Conservation (phyloP, 805 yeast species). For the Wickerhamiella occidentalis region DNA sequence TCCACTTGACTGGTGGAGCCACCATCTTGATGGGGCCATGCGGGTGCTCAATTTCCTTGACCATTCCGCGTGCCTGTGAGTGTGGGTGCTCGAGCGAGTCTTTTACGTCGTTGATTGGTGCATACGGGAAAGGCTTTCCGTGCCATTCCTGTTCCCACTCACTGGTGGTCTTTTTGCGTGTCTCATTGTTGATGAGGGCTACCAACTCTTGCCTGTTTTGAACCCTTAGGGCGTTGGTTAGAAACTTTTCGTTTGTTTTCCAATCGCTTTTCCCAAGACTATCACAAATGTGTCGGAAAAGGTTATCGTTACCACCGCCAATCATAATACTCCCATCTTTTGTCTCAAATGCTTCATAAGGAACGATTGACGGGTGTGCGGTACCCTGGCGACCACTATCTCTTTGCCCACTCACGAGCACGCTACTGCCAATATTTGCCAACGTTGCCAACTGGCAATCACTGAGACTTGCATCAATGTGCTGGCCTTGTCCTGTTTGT, state of each 20-base stretch:
- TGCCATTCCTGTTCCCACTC: conserved; percentile 30
- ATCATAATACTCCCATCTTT: conserved; percentile 30
- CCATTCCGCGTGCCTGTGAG: conserved; percentile 30
- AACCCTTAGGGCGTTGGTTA: conserved; percentile 31
- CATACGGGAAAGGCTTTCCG: conserved; percentile 29
- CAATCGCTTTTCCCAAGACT: conserved; percentile 29
- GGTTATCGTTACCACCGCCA: conserved; percentile 34
- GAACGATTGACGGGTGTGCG: conserved; percentile 33
- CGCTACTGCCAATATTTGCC: conserved; percentile 32
- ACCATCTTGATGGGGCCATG: conserved; percentile 29
- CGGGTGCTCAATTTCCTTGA: conserved; percentile 29
- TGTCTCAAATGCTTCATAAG: conserved; percentile 33
- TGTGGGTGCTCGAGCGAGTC: conserved; percentile 30
- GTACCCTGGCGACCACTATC: conserved; percentile 34
- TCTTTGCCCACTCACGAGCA: conserved; percentile 30
- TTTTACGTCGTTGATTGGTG: conserved; percentile 32
- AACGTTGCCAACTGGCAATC: conserved; percentile 33
- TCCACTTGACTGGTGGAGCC: conserved; percentile 31
- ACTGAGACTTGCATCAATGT: conserved; percentile 29
- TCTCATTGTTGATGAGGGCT: conserved; percentile 25
- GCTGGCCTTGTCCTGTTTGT: conserved; percentile 30
- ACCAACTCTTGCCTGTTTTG: conserved; percentile 27
- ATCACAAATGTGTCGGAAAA: conserved; percentile 27
- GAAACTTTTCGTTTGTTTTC: conserved; percentile 27
- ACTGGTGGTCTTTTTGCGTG: conserved; percentile 25